Evolutionary conservation across 208 protist species (phyloP).

Genomic region (Trypanosoma melophagium): DNA sequence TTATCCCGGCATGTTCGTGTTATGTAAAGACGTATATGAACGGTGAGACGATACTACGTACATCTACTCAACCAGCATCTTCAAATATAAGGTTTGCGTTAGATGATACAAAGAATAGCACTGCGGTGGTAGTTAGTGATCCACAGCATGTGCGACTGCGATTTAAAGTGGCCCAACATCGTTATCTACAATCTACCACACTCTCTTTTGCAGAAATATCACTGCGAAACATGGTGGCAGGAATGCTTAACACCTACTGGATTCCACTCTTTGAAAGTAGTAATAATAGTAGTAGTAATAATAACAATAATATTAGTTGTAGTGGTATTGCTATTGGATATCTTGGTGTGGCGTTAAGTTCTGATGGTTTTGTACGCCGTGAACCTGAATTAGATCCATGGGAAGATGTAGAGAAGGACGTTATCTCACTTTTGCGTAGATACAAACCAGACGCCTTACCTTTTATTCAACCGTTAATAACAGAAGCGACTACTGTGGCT

Average conservation of each 20-base stretch:
- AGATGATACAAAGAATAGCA: not conserved
- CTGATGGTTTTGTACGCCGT: constrained; percentile 14
- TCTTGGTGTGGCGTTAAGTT: constrained; percentile 16
- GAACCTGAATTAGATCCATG: not conserved
- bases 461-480: constrained; percentile 19
- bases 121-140: constrained; percentile 20
- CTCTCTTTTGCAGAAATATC: constrained; percentile 20
- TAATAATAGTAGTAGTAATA: too few relatives aligned
- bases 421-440: constrained; percentile 19
- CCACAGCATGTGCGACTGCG: constrained; percentile 16
- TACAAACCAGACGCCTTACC: constrained; percentile 23
- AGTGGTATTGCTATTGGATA: constrained; percentile 11
- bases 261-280: constrained; percentile 28
- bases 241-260: constrained; percentile 13
- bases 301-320: constrained; percentile 8
- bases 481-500: not conserved
- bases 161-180: constrained; percentile 28
- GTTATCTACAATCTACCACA: constrained; percentile 14
- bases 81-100: not conserved
- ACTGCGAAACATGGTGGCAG: constrained; percentile 15
- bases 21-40: constrained; percentile 40
- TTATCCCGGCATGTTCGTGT: constrained; percentile 2
- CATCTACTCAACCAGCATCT: constrained; percentile 4
- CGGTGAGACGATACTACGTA: constrained; percentile 21
- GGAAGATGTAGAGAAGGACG: constrained; percentile 24